These are phyloP conservation scores for Scalesia atractyloides DNA, from an alignment of 129 eudicot species.

Conservation along the genomic window DNA sequence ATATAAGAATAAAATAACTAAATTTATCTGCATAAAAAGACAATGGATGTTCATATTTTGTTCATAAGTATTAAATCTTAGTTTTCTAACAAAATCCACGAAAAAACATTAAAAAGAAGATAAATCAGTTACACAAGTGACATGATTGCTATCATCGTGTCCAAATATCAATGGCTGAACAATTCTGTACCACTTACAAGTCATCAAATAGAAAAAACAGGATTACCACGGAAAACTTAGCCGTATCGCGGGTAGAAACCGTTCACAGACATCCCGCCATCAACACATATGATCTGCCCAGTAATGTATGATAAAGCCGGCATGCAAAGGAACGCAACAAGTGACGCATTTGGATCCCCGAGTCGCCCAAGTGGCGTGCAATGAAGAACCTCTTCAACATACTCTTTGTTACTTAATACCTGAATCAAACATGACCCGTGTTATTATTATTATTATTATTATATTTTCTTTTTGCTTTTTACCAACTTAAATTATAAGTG, in stretches of 20 bases:
- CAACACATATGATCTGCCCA: conserved; percentile 76
- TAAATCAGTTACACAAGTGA: neutral
- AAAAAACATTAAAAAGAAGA: neutral
- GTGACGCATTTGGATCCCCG: conserved; percentile 63
- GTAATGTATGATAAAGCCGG: conserved; percentile 79
- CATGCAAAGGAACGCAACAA: conserved; percentile 76
- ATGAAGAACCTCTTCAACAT: conserved; percentile 59
- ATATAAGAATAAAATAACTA: no score
- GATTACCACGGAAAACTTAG: conserved; percentile 19
- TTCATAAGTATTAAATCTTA: neutral
- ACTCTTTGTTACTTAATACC: conserved; percentile 63
- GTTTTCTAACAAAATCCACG: neutral
- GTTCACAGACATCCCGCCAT: conserved; percentile 75
- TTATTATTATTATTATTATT: neutral
- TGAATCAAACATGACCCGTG: conserved; percentile 1
- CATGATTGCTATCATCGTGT: neutral
- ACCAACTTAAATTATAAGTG: neutral
- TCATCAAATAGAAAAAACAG: neutral
- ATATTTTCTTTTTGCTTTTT: no score
- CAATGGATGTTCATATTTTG: no score
- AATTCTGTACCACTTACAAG: neutral
- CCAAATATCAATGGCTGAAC: neutral
- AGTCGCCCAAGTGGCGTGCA: conserved; percentile 74
- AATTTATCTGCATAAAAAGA: no score
- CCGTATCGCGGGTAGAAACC: conserved; percentile 64